Conservation (phyloP, 148 eudicot genomes). For the Persicaria tinctoria region DNA sequence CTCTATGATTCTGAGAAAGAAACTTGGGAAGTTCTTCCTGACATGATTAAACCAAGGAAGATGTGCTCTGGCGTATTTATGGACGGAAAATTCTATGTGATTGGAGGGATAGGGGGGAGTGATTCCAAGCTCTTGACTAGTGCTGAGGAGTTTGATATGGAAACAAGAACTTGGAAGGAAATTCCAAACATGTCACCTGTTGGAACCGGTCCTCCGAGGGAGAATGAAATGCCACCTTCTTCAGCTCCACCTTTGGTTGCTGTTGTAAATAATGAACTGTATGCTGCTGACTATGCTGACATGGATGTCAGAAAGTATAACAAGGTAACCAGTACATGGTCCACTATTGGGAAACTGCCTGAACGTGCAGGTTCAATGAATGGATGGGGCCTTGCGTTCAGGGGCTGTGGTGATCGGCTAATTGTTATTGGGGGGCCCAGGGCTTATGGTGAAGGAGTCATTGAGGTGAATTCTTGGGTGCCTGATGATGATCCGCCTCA, state of each 20-base stretch:
- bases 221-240: constrained; percentile 15
- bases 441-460: constrained; percentile 20
- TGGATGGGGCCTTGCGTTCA: constrained; percentile 39
- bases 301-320: constrained; percentile 31
- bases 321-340: constrained; percentile 21
- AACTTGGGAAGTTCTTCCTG: constrained; percentile 27
- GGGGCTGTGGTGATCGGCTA: constrained; percentile 34
- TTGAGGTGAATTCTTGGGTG: constrained; percentile 34
- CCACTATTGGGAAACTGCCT: constrained; percentile 25
- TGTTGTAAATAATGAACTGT: constrained; percentile 30
- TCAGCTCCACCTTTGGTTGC: constrained; percentile 36
- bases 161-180: constrained; percentile 21
- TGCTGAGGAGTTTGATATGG: constrained; percentile 32
- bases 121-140: constrained; percentile 19
- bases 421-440: constrained; percentile 38
- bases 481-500: constrained; percentile 29
- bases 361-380: constrained; percentile 30
- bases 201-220: constrained; percentile 14
- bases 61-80: constrained; percentile 33
- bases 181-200: constrained; percentile 31
- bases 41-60: constrained; percentile 29
- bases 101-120: constrained; percentile 26
- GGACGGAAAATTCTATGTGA: constrained; percentile 31
- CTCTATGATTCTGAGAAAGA: constrained; percentile 25
- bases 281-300: constrained; percentile 28